Conservation (phyloP, 2,329 filamentous ascomycete genomes). For the Trichoderma citrinoviride region DNA sequence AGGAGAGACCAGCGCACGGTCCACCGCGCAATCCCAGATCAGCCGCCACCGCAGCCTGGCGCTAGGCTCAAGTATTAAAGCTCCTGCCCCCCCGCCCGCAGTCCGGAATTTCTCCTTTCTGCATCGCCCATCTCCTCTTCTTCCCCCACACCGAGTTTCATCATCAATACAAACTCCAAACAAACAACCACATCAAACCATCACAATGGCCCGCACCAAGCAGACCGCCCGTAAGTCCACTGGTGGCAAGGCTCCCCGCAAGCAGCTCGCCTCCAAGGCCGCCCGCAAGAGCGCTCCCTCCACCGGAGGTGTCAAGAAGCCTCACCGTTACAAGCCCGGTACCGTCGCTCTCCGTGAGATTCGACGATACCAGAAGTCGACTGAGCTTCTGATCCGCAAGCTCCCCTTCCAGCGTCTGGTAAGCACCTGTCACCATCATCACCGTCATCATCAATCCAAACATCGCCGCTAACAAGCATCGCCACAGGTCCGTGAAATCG, state of each 20-base stretch:
- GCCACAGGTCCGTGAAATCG: slow-evolving; percentile 79
- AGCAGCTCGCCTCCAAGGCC: slow-evolving; percentile 99
- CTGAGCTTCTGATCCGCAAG: slow-evolving; percentile 94
- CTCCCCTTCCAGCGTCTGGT: slow-evolving; percentile 95
- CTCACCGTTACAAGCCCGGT: slow-evolving; percentile 84
- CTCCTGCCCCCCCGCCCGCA: slow-evolving; percentile 43
- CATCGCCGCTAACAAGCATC: neutral
- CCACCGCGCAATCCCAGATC: slow-evolving; percentile 35
- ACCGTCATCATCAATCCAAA: neutral
- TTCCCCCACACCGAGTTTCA: slow-evolving; percentile 28
- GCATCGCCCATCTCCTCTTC: slow-evolving; percentile 39
- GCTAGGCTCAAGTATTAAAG: slow-evolving; percentile 42
- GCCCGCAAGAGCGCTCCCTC: slow-evolving; percentile 97
- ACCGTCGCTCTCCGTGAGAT: slow-evolving; percentile 98
- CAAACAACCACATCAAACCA: slow-evolving; percentile 38
- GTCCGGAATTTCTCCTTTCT: slow-evolving; percentile 40
- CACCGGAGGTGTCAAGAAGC: slow-evolving; percentile 96
- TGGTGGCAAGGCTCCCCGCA: slow-evolving; percentile 76
- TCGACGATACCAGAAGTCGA: slow-evolving; percentile 95
- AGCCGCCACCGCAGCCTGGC: slow-evolving; percentile 35
- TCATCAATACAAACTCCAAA: slow-evolving; percentile 28
- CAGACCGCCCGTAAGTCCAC: slow-evolving; percentile 73
- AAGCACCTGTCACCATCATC: slow-evolving; percentile 35
- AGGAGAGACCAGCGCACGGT: slow-evolving; percentile 24
- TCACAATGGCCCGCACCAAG: slow-evolving; percentile 63